Evolutionary conservation across 148 eudicot species (phyloP).

Genomic region (Camellia granthamiana): DNA sequence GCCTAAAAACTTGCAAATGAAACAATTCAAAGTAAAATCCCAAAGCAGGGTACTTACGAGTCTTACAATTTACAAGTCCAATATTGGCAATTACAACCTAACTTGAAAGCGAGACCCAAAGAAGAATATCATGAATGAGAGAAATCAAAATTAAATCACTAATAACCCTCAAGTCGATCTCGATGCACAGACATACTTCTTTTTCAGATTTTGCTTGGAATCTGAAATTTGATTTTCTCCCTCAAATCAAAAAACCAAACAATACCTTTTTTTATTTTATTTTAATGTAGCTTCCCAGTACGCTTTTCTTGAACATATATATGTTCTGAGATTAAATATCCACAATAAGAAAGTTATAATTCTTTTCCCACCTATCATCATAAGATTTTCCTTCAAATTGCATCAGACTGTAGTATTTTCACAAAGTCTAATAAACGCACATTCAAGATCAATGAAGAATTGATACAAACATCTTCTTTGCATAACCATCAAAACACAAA

Average conservation of each 20-base stretch:
- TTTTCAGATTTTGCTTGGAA: not conserved
- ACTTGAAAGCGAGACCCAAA: too few species aligned
- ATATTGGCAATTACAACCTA: too few species aligned
- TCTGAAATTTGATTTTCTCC: not conserved
- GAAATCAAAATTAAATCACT: too few species aligned
- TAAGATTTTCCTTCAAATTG: not conserved
- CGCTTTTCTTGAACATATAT: not conserved
- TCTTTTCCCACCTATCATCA: not conserved
- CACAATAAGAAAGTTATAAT: not conserved
- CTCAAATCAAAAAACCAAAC: not conserved
- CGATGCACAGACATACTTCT: not conserved
- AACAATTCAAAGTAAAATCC: too few species aligned
- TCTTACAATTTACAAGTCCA: too few species aligned
- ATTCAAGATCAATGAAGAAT: conserved; percentile 3
- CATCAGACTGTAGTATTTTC: not conserved
- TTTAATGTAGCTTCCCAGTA: not conserved
- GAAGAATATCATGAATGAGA: too few species aligned
- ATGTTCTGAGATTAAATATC: not conserved
- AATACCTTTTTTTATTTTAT: not conserved
- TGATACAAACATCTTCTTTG: conserved; percentile 3
- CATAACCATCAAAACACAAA: conserved; percentile 2
- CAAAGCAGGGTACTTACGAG: too few species aligned
- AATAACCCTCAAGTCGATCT: too few species aligned
- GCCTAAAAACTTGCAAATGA: too few species aligned
- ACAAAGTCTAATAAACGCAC: not conserved